Evolutionary conservation across 192 early-diverging fungal species (phyloP).

Genomic region (Backusella morwellensis): DNA sequence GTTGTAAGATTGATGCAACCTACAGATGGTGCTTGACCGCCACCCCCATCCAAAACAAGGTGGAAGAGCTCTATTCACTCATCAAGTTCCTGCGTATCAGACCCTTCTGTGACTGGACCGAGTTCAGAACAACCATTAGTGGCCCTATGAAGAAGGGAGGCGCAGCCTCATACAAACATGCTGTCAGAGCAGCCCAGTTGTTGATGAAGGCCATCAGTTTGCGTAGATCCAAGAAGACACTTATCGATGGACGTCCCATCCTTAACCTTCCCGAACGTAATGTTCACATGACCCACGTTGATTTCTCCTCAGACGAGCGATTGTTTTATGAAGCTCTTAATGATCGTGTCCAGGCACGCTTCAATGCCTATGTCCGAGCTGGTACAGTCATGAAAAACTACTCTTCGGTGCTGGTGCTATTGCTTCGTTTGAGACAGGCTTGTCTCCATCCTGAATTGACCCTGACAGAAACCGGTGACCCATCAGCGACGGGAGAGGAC

Average conservation of each 20-base stretch:
- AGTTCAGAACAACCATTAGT: slow-evolving; percentile 48
- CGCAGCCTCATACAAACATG: slow-evolving; percentile 5
- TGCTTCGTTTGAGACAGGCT: slow-evolving; percentile 53
- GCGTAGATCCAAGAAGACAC: slow-evolving; percentile 62
- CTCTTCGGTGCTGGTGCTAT: slow-evolving; percentile 45
- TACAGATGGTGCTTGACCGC: slow-evolving; percentile 67
- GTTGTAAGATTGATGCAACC: slow-evolving; percentile 38
- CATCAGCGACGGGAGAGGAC: not conserved
- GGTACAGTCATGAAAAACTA: slow-evolving; percentile 57
- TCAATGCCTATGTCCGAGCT: slow-evolving; percentile 46
- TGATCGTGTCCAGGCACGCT: slow-evolving; percentile 31
- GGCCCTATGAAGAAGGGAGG: slow-evolving; percentile 30
- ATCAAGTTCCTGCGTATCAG: slow-evolving; percentile 62
- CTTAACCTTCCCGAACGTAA: slow-evolving; percentile 58
- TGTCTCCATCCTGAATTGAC: slow-evolving; percentile 51
- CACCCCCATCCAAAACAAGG: slow-evolving; percentile 59
- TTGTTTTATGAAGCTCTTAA: slow-evolving; percentile 54
- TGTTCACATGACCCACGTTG: slow-evolving; percentile 44
- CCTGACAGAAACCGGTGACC: not conserved
- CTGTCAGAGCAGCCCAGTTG: slow-evolving; percentile 53
- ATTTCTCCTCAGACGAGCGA: slow-evolving; percentile 52
- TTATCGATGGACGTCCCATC: slow-evolving; percentile 64
- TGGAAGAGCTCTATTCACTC: slow-evolving; percentile 63
- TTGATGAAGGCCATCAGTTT: slow-evolving; percentile 56
- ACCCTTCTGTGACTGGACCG: slow-evolving; percentile 51